Evolutionary conservation across 2,329 filamentous ascomycete genomes (phyloP), one percentile per base, ranked within the genome.

Genomic region (Phaeosphaeria sp.): DNA sequence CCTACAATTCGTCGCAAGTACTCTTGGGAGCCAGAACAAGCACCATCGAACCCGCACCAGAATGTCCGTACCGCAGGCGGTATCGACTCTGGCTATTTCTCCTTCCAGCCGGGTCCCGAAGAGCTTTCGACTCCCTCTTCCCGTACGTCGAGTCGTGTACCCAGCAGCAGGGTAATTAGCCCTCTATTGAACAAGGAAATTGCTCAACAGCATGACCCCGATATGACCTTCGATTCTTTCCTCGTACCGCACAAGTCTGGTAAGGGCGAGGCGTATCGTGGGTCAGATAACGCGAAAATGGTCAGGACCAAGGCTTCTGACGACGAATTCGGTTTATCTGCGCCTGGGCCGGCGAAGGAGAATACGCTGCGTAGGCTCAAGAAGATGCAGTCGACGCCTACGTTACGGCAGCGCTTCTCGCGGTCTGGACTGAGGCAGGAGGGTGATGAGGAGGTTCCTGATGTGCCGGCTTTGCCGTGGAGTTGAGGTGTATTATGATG

Each of bases 151-250:
- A 55, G 22, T n/a, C 60, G 53, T 11, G 48, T 58, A 2, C 56
- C 57, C n/a, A n/a, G n/a, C n/a, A n/a, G n/a, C n/a, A n/a, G n/a
- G n/a, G n/a, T n/a, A n/a, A n/a, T n/a, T 21, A 70, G 69, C 42
- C 62, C 63, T 0, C 27, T 67, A n/a, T 7, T 27, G 52, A 3
- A 49, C 51, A 2, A 57, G 62, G 33, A 42, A 42, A 17, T 46
- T 36, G 7, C 66, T 57, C 42, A 51, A 13, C 48, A 59, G 17
- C 33, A 25, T n/a, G 59, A 63, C 18, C 59, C 60, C 8, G 52
- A 60, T 11, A 21, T 61, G 2, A 74, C 72, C 0, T 74, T 74
- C 42, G 71, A 75, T 22, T 20, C 51, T 1, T 69, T 75, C 20
- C 61, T 75, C n/a, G 57, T 47, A 2, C 68, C 66, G 1, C 70